Conservation (phyloP, 257 asterid species). For the Nicotiana undulata region DNA sequence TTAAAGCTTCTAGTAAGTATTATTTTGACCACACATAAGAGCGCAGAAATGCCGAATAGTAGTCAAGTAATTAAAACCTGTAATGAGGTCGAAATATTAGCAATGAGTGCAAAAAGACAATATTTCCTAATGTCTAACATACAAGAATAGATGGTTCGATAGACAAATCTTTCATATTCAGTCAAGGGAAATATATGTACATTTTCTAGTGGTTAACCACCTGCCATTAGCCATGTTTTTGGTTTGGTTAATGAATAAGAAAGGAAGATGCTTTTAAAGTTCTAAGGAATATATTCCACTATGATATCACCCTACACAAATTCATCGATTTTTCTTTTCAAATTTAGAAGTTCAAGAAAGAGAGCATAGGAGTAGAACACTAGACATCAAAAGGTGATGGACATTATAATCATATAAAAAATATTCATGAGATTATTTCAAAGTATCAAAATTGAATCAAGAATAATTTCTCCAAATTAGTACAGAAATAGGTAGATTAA, state of each 20-base stretch:
- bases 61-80: not conserved
- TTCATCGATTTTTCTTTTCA: no score
- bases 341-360: no score
- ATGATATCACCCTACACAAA: not conserved
- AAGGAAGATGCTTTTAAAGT: not conserved
- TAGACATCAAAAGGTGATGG: no score
- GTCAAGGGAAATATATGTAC: not conserved
- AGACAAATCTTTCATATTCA: not conserved
- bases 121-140: not conserved
- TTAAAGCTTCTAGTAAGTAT: not conserved
- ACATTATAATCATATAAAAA: no score
- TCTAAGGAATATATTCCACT: not conserved
- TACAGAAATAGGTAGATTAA: no score
- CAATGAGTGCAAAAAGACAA: not conserved
- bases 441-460: no score
- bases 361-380: no score
- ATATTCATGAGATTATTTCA: no score
- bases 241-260: not conserved
- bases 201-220: not conserved
- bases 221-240: not conserved
- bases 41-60: not conserved
- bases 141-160: not conserved
- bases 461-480: no score
- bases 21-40: not conserved
- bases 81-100: not conserved